Evolutionary conservation across 2,329 filamentous ascomycete species (phyloP).

Genomic region (Dendryphion nanum): DNA sequence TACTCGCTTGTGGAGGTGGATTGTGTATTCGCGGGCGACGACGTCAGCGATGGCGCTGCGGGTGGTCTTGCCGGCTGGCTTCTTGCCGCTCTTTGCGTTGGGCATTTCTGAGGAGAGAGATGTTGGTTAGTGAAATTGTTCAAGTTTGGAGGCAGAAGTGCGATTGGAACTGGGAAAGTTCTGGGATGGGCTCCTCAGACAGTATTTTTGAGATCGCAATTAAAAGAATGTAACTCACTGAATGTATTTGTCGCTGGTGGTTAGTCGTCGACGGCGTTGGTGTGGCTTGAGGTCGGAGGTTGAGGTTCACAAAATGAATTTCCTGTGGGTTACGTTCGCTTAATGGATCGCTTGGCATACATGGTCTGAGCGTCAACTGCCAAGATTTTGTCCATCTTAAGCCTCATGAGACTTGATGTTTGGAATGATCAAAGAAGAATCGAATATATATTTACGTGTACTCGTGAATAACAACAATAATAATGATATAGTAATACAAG

Average conservation of each 20-base stretch:
- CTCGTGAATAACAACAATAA: too few species aligned
- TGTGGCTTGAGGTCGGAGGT: constrained; percentile 12
- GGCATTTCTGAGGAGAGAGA: constrained; percentile 38
- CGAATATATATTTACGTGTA: too few species aligned
- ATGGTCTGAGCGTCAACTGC: too few species aligned
- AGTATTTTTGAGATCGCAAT: background rate
- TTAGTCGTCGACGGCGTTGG: constrained; percentile 12
- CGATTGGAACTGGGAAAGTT: background rate
- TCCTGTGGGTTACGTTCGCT: constrained; percentile 9
- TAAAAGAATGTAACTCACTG: constrained; percentile 12
- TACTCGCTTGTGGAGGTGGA: constrained; percentile 99
- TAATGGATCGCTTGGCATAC: too few species aligned
- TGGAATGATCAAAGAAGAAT: too few species aligned
- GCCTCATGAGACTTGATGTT: too few species aligned
- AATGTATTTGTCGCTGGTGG: constrained; percentile 14
- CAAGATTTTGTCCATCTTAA: too few species aligned
- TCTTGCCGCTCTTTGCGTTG: constrained; percentile 51
- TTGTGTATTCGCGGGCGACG: constrained; percentile 99
- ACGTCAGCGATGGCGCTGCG: constrained; percentile 98
- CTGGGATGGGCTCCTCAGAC: background rate
- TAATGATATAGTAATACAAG: background rate
- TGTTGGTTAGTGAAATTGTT: background rate
- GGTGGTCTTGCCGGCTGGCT: constrained; percentile 63
- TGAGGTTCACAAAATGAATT: too few species aligned
- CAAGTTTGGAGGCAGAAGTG: background rate